Evolutionary conservation across 2,329 filamentous ascomycete species (phyloP).

Genomic region (Lachnellula arida): DNA sequence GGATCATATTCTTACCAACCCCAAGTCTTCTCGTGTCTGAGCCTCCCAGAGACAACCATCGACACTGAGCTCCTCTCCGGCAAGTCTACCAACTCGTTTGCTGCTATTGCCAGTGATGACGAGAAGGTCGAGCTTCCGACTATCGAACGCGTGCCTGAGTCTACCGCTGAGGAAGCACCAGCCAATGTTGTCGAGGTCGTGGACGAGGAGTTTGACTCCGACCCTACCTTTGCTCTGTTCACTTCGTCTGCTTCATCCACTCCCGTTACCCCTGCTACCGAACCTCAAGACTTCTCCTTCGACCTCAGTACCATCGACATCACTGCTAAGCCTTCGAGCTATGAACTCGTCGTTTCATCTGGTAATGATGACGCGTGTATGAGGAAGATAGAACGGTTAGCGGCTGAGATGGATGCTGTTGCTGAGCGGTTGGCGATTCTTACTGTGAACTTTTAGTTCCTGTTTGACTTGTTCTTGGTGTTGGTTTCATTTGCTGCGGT

Average conservation of each 20-base stretch:
- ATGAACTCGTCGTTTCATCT: slow-evolving; percentile 56
- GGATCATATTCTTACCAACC: slow-evolving; percentile 58
- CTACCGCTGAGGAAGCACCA: slow-evolving; percentile 6
- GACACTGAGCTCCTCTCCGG: slow-evolving; percentile 62
- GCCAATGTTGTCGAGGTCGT: slow-evolving; percentile 25
- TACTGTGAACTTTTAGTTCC: slow-evolving; percentile 21
- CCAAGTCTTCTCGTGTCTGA: slow-evolving; percentile 68
- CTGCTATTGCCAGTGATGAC: slow-evolving; percentile 38
- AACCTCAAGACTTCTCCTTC: slow-evolving; percentile 33
- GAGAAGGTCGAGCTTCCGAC: slow-evolving; percentile 46
- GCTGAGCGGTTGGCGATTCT: slow-evolving; percentile 24
- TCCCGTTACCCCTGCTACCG: slow-evolving; percentile 16
- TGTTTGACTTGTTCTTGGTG: neutral
- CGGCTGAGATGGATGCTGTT: slow-evolving; percentile 25
- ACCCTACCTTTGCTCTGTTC: slow-evolving; percentile 59
- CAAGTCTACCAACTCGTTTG: slow-evolving; percentile 54
- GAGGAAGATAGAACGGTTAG: slow-evolving; percentile 21
- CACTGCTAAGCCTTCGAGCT: slow-evolving; percentile 56
- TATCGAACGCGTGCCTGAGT: slow-evolving; percentile 39
- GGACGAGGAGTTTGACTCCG: slow-evolving; percentile 57
- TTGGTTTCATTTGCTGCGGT: slow-evolving; percentile 13
- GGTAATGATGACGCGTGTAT: slow-evolving; percentile 39
- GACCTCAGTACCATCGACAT: slow-evolving; percentile 48
- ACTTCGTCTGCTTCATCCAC: slow-evolving; percentile 37
- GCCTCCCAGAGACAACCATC: slow-evolving; percentile 54